Conservation (phyloP, 2,329 filamentous ascomycete species). For the Apiospora arundinis region DNA sequence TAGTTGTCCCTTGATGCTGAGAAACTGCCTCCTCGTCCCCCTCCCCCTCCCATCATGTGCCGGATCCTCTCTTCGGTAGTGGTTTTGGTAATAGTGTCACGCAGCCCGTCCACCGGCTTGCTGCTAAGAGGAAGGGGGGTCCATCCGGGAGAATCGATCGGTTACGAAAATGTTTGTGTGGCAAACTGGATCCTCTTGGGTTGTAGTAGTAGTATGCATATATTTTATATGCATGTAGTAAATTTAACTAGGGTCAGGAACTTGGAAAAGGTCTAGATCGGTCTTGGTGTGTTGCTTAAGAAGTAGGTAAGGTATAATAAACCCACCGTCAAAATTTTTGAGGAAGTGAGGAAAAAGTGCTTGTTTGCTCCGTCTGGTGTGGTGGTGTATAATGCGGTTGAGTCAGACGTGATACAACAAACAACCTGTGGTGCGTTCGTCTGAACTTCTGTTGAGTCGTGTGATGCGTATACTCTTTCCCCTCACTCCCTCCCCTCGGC, state of each 20-base stretch:
- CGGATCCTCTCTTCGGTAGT: slow-evolving; percentile 4
- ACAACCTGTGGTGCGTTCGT: no score
- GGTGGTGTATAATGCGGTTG: no score
- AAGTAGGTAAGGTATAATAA: no score
- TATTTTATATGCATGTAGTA: background rate
- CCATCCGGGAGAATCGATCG: background rate
- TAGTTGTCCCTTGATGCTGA: background rate
- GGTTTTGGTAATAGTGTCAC: background rate
- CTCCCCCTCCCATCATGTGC: background rate
- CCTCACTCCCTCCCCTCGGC: no score
- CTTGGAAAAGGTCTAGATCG: no score
- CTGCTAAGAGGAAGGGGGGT: background rate
- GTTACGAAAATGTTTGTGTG: background rate
- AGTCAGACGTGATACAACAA: no score
- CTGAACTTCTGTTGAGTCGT: no score
- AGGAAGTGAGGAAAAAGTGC: no score
- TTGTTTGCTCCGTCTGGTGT: no score
- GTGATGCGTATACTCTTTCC: no score
- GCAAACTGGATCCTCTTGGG: background rate
- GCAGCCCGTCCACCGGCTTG: background rate
- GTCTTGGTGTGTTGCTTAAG: no score
- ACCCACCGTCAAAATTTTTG: no score
- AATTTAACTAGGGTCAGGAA: background rate
- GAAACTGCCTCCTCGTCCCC: background rate
- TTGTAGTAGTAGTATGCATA: background rate